Conservation (phyloP, 495 filamentous ascomycete genomes). For the Hypoxylon subgilvum region DNA sequence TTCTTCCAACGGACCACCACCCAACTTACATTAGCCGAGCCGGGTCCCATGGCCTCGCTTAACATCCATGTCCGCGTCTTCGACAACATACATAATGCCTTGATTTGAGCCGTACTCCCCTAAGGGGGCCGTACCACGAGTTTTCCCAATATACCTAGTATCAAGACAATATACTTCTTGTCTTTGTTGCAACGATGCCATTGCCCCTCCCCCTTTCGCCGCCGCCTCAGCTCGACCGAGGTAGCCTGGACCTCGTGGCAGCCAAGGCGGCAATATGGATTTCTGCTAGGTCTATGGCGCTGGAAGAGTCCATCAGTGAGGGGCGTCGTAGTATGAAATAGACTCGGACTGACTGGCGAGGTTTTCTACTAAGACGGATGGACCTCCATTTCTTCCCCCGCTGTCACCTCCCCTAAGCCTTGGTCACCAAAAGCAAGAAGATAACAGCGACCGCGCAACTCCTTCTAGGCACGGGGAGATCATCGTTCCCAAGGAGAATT, state of each 20-base stretch:
- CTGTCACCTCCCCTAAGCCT: slow-evolving; percentile 1
- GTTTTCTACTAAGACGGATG: slow-evolving; percentile 1
- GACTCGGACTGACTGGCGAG: background rate
- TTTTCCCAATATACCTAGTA: slow-evolving; percentile 30
- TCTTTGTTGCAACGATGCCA: slow-evolving; percentile 6
- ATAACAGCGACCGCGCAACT: slow-evolving; percentile 10
- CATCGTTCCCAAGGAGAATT: background rate
- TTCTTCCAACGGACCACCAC: slow-evolving; percentile 27
- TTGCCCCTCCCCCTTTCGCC: slow-evolving; percentile 13
- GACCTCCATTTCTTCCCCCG: slow-evolving; percentile 5
- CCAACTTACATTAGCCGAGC: slow-evolving; percentile 34
- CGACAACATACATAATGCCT: background rate
- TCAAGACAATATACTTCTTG: slow-evolving; percentile 20
- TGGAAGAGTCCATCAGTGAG: slow-evolving; percentile 12
- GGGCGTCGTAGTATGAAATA: slow-evolving; percentile 21
- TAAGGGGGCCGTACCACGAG: slow-evolving; percentile 18
- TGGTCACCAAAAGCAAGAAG: background rate
- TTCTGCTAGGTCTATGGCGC: slow-evolving; percentile 9
- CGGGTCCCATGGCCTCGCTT: slow-evolving; percentile 12
- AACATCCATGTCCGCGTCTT: slow-evolving; percentile 10
- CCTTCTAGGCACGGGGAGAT: slow-evolving; percentile 4
- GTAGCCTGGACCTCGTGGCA: slow-evolving; percentile 22
- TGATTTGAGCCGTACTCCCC: slow-evolving; percentile 17
- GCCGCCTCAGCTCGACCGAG: slow-evolving; percentile 8
- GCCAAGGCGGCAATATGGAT: slow-evolving; percentile 28